Evolutionary conservation across 345 rosid species (phyloP).

Genomic region (Durio zibethinus): DNA sequence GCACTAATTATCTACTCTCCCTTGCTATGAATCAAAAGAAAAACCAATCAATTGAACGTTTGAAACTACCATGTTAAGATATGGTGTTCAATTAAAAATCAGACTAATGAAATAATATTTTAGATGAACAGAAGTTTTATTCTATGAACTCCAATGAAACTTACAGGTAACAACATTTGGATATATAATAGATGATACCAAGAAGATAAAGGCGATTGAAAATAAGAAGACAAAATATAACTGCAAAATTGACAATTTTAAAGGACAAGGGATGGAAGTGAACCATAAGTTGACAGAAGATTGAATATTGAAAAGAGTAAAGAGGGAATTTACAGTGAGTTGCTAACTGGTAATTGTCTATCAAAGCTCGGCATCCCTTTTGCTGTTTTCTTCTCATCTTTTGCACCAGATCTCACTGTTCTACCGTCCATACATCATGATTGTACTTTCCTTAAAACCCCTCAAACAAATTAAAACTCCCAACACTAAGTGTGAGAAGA

Average conservation of each 20-base stretch:
- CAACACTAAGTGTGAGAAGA: constrained; percentile 11
- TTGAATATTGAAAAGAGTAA: background rate
- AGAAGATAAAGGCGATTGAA: background rate
- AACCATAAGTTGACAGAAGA: background rate
- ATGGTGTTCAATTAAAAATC: background rate
- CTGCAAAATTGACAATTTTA: too few species aligned
- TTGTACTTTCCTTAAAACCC: constrained; percentile 13
- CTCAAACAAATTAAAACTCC: constrained; percentile 18
- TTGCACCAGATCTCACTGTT: constrained; percentile 8
- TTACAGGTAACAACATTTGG: background rate
- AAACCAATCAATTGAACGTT: background rate
- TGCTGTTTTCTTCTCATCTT: constrained; percentile 35
- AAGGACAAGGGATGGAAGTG: background rate
- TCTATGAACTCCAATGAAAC: background rate
- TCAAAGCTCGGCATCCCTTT: constrained; percentile 46
- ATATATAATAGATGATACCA: background rate
- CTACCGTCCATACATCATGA: constrained; percentile 25
- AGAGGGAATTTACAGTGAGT: constrained; percentile 30
- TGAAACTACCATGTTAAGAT: background rate
- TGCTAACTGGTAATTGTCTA: constrained; percentile 24
- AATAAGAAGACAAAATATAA: too few species aligned
- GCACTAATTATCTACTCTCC: background rate
- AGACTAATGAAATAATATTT: background rate
- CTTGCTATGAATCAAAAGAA: background rate
- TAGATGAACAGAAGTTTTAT: background rate